Conservation (phyloP, 148 eudicot species). For the Fallopia convolvulus region DNA sequence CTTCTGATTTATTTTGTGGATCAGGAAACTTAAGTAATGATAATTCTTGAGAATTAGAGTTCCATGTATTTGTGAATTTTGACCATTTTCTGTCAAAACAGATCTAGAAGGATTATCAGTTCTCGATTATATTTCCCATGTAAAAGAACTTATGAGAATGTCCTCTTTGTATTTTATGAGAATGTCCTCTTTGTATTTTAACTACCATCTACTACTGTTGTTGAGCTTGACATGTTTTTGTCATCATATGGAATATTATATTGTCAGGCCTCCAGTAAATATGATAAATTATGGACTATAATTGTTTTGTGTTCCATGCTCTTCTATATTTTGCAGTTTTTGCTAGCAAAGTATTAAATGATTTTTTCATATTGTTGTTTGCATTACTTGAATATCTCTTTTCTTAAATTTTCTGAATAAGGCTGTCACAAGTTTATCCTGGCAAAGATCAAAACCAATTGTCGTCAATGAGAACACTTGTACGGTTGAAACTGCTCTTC, state of each 20-base stretch:
- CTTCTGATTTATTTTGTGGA: background rate
- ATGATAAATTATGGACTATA: background rate
- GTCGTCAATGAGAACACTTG: conserved; percentile 60
- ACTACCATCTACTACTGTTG: background rate
- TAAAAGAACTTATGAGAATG: background rate
- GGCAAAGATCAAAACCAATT: conserved; percentile 90
- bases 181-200: background rate
- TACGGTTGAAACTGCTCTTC: conserved; percentile 70
- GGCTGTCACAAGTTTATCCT: conserved; percentile 91
- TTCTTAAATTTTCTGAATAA: conserved; percentile 20
- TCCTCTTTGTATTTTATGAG: background rate
- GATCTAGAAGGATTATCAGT: background rate
- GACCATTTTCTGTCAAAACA: background rate
- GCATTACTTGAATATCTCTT: background rate
- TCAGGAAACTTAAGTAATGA: background rate
- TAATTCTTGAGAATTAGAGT: conserved; percentile 1
- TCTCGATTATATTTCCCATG: background rate
- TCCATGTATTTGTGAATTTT: background rate
- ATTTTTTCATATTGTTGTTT: background rate
- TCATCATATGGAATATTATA: background rate
- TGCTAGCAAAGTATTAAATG: background rate
- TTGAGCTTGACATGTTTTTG: background rate
- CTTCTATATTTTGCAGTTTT: background rate
- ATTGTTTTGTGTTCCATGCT: background rate
- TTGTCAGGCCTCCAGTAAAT: background rate